Evolutionary conservation across 2,329 filamentous ascomycete genomes (phyloP).

Genomic region (Leptographium flavum): DNA sequence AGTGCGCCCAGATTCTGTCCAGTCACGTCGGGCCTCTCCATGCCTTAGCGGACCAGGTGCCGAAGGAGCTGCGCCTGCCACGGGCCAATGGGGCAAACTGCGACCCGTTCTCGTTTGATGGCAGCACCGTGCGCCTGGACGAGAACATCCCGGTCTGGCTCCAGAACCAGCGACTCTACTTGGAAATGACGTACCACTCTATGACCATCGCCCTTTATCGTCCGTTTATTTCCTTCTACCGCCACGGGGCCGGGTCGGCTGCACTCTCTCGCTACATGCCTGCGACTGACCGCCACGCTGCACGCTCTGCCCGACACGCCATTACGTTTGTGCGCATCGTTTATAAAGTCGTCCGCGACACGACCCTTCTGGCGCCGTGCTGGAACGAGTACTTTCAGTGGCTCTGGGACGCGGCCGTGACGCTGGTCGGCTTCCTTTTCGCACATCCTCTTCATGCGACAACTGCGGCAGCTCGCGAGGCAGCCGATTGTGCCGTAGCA

Average conservation of each 20-base stretch:
- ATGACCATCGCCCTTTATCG: conserved; percentile 22
- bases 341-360: conserved; percentile 19
- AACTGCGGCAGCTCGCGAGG: conserved; percentile 16
- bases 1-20: conserved; percentile 1
- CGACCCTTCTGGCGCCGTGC: conserved; percentile 18
- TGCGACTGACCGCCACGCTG: conserved; percentile 15
- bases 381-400: conserved; percentile 26
- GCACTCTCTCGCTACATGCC: conserved; percentile 9
- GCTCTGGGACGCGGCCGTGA: conserved; percentile 27
- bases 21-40: neutral
- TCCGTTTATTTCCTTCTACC: conserved; percentile 22
- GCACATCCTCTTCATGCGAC: conserved; percentile 19
- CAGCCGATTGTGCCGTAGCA: conserved; percentile 19
- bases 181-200: conserved; percentile 27
- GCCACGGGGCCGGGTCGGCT: neutral
- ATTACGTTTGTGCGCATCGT: conserved; percentile 22
- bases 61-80: neutral
- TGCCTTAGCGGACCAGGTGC: neutral
- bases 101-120: neutral
- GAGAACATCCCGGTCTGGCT: conserved; percentile 21
- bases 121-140: neutral
- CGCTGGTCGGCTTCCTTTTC: conserved; percentile 25
- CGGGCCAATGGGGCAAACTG: neutral
- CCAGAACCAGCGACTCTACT: conserved; percentile 25
- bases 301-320: conserved; percentile 19